A percentile compares a stretch with the other conserved stretches of the same genome.
Conservation (phyloP, 169 alveolate species). For the Plasmodium inui region DNA sequence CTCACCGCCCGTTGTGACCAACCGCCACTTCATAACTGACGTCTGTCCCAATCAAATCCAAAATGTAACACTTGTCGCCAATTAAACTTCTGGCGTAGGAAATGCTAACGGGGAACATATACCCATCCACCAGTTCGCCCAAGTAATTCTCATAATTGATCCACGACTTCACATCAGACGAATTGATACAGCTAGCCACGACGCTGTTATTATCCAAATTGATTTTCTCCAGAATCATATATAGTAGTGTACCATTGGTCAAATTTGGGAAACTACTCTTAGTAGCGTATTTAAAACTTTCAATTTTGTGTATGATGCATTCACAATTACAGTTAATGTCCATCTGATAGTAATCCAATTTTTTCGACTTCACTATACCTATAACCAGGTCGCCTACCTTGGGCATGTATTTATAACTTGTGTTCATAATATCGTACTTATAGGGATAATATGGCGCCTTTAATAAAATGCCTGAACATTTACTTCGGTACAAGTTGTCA, state of each 20-base stretch:
- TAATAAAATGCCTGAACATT: conserved; percentile 64
- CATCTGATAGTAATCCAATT: conserved; percentile 79
- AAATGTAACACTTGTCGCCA: conserved; percentile 77
- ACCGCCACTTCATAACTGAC: conserved; percentile 82
- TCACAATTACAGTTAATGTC: conserved; percentile 80
- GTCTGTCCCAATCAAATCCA: conserved; percentile 76
- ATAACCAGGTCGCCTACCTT: conserved; percentile 84
- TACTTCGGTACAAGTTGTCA: conserved; percentile 43
- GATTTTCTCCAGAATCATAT: conserved; percentile 77
- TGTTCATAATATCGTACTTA: conserved; percentile 58
- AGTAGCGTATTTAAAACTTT: conserved; percentile 83
- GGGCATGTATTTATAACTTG: conserved; percentile 79
- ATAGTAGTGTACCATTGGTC: conserved; percentile 75
- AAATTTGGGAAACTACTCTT: conserved; percentile 82
- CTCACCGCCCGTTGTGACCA: conserved; percentile 85
- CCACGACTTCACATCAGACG: conserved; percentile 82
- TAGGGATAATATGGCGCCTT: conserved; percentile 71
- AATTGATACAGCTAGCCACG: conserved; percentile 78
- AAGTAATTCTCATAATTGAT: conserved; percentile 83
- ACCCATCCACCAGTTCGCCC: conserved; percentile 82
- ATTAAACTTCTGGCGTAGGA: conserved; percentile 57
- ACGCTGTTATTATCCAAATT: conserved; percentile 68
- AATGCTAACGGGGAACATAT: conserved; percentile 76
- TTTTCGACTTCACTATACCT: conserved; percentile 81
- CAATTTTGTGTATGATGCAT: conserved; percentile 79